These are phyloP conservation scores for Globisporangium megalacanthum DNA, from an alignment of 352 stramenopile species.

Conservation along the genomic window DNA sequence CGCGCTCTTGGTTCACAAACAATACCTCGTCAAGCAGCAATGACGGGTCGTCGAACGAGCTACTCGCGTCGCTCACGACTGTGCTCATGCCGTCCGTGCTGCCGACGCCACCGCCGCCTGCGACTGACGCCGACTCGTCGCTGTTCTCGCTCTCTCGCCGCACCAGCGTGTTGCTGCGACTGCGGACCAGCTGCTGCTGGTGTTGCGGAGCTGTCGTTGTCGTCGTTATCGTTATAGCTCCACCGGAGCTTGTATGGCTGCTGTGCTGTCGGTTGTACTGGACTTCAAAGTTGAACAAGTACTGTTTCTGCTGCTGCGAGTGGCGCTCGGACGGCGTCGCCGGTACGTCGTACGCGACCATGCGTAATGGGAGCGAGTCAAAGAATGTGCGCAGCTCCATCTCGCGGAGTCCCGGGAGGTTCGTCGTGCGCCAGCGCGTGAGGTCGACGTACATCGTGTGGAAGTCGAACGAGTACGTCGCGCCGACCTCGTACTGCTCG, in stretches of 20 bases:
- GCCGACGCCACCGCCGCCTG: neutral
- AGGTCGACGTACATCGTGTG: conserved; percentile 88
- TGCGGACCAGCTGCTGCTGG: conserved; percentile 6
- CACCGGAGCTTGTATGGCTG: neutral
- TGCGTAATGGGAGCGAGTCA: conserved; percentile 54
- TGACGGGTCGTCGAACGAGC: conserved; percentile 33
- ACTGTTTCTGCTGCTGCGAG: conserved; percentile 54
- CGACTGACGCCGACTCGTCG: conserved; percentile 5
- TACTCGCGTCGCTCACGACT: conserved; percentile 46
- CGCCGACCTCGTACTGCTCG: conserved; percentile 46
- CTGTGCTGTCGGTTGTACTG: conserved; percentile 29
- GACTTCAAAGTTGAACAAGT: conserved; percentile 82
- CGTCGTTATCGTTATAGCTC: conserved; percentile 1
- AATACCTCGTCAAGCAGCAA: conserved; percentile 22
- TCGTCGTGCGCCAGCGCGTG: conserved; percentile 71
- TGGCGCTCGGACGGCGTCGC: conserved; percentile 25
- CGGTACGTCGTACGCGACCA: conserved; percentile 65
- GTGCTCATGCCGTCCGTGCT: conserved; percentile 29
- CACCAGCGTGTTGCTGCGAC: conserved; percentile 3
- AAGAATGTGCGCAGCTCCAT: conserved; percentile 81
- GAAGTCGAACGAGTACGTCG: conserved; percentile 87
- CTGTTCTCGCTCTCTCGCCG: conserved; percentile 11
- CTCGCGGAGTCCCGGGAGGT: conserved; percentile 66
- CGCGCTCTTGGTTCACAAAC: conserved; percentile 41
- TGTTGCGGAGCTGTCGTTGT: no score